A percentile compares a stretch with the other conserved stretches of the same genome.
These are phyloP conservation scores for Diaporthe citriasiana DNA, from an alignment of 2,329 filamentous ascomycete species.

Conservation along the genomic window DNA sequence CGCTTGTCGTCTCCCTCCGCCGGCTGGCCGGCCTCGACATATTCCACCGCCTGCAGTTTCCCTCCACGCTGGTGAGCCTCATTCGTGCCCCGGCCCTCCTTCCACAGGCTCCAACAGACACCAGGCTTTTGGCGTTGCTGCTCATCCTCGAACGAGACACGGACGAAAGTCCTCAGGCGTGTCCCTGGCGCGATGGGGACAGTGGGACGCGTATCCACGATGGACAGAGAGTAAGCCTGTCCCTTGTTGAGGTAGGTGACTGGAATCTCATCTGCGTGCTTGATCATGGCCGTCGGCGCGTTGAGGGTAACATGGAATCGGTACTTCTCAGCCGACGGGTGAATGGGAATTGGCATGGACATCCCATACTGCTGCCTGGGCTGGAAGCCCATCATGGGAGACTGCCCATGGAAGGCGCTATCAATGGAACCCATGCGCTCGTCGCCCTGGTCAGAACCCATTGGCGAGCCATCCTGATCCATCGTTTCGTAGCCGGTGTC, in stretches of 20 bases:
- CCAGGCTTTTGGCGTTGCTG: conserved; percentile 84
- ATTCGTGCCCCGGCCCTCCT: conserved; percentile 94
- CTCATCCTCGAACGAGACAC: conserved; percentile 98
- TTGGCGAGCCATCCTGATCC: conserved; percentile 79
- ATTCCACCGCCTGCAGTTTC: conserved; percentile 94
- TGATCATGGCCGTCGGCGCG: conserved; percentile 97
- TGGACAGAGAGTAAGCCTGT: conserved; percentile 89
- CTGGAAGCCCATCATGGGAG: conserved; percentile 72
- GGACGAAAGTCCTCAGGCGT: conserved; percentile 89
- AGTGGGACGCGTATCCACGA: conserved; percentile 81
- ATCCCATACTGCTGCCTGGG: conserved; percentile 62
- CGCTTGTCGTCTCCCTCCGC: conserved; percentile 75
- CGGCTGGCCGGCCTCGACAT: conserved; percentile 77
- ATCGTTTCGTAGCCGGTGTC: conserved; percentile 85
- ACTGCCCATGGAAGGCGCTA: conserved; percentile 72
- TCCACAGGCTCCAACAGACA: conserved; percentile 87
- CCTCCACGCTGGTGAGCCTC: conserved; percentile 95
- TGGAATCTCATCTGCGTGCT: conserved; percentile 88
- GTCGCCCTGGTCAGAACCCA: conserved; percentile 68
- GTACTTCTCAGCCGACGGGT: conserved; percentile 77
- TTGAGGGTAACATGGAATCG: conserved; percentile 92
- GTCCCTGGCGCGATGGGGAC: conserved; percentile 71
- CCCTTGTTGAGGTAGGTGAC: conserved; percentile 99
- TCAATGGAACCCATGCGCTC: conserved; percentile 68
- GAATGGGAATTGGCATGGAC: conserved; percentile 61